Percentiles rank a stretch among this genome's conserved stretches.
Evolutionary conservation across 2,329 filamentous ascomycete species (phyloP).

Genomic region (Phialophora expanda): DNA sequence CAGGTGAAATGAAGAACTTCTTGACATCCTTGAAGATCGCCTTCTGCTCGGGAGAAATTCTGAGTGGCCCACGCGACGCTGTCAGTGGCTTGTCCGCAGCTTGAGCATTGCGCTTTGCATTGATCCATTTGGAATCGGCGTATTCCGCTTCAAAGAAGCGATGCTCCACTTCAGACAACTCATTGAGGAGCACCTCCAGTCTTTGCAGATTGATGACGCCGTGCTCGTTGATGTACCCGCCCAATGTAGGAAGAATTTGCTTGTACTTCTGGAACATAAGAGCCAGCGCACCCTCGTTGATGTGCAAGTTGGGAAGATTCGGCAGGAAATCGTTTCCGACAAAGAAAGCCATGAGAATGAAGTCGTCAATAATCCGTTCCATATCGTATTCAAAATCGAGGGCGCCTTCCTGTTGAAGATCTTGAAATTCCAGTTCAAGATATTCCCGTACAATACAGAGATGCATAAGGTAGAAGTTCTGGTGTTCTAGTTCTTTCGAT

Average conservation of each 20-base stretch:
- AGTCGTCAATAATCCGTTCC: constrained; percentile 97
- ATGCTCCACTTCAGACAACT: constrained; percentile 85
- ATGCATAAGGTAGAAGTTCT: constrained; percentile 98
- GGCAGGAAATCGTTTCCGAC: constrained; percentile 99
- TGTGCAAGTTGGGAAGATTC: constrained; percentile 93
- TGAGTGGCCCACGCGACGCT: constrained; percentile 60
- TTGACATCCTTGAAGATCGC: constrained; percentile 81
- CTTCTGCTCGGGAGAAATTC: constrained; percentile 77
- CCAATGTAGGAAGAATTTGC: constrained; percentile 79
- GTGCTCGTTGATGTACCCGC: constrained; percentile 95
- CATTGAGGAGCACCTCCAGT: constrained; percentile 76
- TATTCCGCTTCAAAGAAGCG: constrained; percentile 92
- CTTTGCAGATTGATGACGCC: constrained; percentile 88
- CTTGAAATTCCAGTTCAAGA: constrained; percentile 94
- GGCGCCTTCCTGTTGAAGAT: constrained; percentile 74
- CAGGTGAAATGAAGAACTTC: constrained; percentile 76
- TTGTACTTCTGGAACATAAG: constrained; percentile 99
- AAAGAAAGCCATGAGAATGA: constrained; percentile 99
- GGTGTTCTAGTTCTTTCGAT: constrained; percentile 95
- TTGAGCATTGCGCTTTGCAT: constrained; percentile 76
- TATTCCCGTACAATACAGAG: constrained; percentile 98
- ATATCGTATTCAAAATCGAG: constrained; percentile 85
- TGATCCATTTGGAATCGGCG: constrained; percentile 88
- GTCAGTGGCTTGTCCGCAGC: constrained; percentile 64
- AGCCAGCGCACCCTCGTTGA: constrained; percentile 95